phyloP scores from a whole-genome alignment of 495 filamentous ascomycete species.

The Aspergillus heteromorphus region DNA sequence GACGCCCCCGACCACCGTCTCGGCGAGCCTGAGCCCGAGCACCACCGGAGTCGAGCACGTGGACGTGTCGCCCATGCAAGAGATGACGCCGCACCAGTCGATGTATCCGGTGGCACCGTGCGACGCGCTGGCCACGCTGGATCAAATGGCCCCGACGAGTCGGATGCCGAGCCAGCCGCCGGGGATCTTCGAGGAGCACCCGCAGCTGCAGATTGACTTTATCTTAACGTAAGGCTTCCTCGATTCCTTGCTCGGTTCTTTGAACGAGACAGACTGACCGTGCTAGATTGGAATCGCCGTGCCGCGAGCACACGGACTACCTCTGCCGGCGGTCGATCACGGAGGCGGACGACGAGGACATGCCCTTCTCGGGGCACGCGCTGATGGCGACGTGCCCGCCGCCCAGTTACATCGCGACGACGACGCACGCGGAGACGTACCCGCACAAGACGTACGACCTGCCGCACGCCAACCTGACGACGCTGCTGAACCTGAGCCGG shows the following conservation, averaged over 20 bases:
- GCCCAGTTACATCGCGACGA: conserved; percentile 41
- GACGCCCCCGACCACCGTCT: conserved; percentile 36
- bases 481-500: conserved; percentile 77
- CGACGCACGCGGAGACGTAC: conserved; percentile 36
- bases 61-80: conserved; percentile 29
- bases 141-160: conserved; percentile 22
- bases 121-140: conserved; percentile 30
- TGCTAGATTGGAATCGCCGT: conserved; percentile 76
- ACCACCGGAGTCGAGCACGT: conserved; percentile 30
- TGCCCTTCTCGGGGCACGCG: conserved; percentile 68
- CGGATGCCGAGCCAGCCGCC: conserved; percentile 33
- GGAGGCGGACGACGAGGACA: conserved; percentile 45
- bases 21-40: conserved; percentile 31
- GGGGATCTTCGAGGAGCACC: conserved; percentile 66
- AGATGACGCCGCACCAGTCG: conserved; percentile 28
- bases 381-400: conserved; percentile 88
- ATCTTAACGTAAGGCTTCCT: conserved; percentile 79
- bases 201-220: conserved; percentile 88
- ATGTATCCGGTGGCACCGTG: conserved; percentile 22
- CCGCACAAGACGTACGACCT: conserved; percentile 47
- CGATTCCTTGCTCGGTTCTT: too few species aligned
- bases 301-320: conserved; percentile 87
- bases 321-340: conserved; percentile 44
- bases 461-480: conserved; percentile 65
- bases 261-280: too few species aligned